These are phyloP conservation scores for Rubus idaeus DNA, from an alignment of 306 rosid species.

Conservation along the genomic window DNA sequence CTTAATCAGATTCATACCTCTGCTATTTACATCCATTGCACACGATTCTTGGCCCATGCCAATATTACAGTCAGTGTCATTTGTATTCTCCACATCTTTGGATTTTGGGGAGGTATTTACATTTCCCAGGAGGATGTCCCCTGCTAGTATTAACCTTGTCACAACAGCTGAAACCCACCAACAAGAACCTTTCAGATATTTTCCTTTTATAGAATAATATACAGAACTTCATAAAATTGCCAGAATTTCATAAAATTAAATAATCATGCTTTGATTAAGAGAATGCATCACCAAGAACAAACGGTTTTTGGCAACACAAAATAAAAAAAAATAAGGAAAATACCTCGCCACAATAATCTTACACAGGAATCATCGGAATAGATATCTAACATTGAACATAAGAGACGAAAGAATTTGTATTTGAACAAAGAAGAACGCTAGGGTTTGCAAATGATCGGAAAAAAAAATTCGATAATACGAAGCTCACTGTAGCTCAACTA, in stretches of 20 bases:
- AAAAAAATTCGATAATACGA: neutral
- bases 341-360: neutral
- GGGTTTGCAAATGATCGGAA: slow-evolving; percentile 5
- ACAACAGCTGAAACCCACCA: slow-evolving; percentile 41
- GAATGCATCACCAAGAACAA: neutral
- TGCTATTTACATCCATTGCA: slow-evolving; percentile 30
- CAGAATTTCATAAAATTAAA: neutral
- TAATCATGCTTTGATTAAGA: neutral
- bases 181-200: neutral
- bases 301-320: neutral
- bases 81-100: slow-evolving; percentile 9
- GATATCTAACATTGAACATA: neutral
- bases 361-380: neutral
- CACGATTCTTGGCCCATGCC: slow-evolving; percentile 27
- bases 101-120: slow-evolving; percentile 40
- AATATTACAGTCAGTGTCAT: neutral
- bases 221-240: neutral
- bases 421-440: neutral
- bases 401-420: neutral
- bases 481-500: neutral
- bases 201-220: neutral
- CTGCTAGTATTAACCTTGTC: slow-evolving; percentile 36
- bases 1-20: slow-evolving; percentile 32
- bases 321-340: neutral
- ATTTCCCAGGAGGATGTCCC: slow-evolving; percentile 33